Conservation (phyloP, 805 yeast genomes). For the Ogataea haglerorum region DNA sequence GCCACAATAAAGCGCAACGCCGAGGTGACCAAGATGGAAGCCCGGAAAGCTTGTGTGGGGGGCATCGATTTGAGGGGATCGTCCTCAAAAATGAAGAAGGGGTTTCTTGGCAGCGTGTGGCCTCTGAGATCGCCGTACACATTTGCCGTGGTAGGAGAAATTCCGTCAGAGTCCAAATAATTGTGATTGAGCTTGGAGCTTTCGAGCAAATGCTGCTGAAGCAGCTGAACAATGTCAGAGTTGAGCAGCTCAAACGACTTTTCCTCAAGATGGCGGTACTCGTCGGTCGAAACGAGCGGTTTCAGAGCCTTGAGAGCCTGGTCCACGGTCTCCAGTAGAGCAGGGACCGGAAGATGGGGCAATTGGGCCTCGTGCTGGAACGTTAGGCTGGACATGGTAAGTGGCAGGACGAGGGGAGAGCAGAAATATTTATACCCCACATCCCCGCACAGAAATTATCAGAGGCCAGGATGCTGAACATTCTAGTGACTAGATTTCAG, state of each 20-base stretch:
- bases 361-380: conserved; percentile 41
- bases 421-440: conserved; percentile 9
- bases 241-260: conserved; percentile 45
- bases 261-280: conserved; percentile 41
- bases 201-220: conserved; percentile 53
- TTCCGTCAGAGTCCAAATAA: conserved; percentile 51
- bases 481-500: no score
- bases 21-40: conserved; percentile 64
- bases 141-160: conserved; percentile 51
- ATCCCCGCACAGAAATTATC: conserved; percentile 5
- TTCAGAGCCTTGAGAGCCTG: conserved; percentile 55
- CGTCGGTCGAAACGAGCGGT: conserved; percentile 56
- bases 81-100: conserved; percentile 68
- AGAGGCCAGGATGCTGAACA: no score
- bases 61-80: conserved; percentile 60
- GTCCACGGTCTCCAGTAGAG: conserved; percentile 43
- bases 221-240: conserved; percentile 38
- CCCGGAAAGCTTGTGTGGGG: conserved; percentile 64
- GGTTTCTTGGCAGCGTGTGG: conserved; percentile 72
- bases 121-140: conserved; percentile 62
- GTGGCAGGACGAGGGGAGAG: conserved; percentile 1
- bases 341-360: conserved; percentile 65
- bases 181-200: conserved; percentile 42
- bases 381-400: conserved; percentile 24
- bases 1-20: conserved; percentile 64